These are phyloP conservation scores for Starmerella stigmatis DNA, from an alignment of 805 yeast species.

Conservation along the genomic window DNA sequence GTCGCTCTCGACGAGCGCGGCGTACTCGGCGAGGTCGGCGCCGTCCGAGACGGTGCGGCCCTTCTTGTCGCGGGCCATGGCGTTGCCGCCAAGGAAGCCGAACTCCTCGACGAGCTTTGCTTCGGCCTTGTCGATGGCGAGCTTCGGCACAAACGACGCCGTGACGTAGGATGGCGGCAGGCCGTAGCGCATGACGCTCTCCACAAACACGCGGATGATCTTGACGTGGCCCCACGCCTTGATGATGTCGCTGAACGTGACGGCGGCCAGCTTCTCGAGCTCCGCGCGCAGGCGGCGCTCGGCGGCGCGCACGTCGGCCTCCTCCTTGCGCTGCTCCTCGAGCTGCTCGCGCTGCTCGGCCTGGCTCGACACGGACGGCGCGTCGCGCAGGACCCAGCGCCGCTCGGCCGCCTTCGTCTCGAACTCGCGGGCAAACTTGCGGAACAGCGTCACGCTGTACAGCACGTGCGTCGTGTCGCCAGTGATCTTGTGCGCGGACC, in stretches of 20 bases:
- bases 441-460: conserved; percentile 74
- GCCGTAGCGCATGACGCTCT: conserved; percentile 89
- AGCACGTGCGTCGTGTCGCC: conserved; percentile 64
- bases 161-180: conserved; percentile 82
- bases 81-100: conserved; percentile 87
- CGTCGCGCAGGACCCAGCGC: conserved; percentile 84
- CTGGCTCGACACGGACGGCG: conserved; percentile 9
- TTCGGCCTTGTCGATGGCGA: conserved; percentile 48
- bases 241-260: conserved; percentile 82
- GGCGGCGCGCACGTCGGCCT: conserved; percentile 57
- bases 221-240: conserved; percentile 86
- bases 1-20: conserved; percentile 85
- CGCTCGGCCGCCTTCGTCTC: conserved; percentile 63
- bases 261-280: conserved; percentile 66
- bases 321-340: conserved; percentile 32
- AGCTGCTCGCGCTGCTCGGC: conserved; percentile 64
- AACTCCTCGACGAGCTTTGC: conserved; percentile 60
- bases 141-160: conserved; percentile 37
- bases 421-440: conserved; percentile 64
- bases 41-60: conserved; percentile 55
- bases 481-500: conserved; percentile 63
- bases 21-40: conserved; percentile 73
- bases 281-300: conserved; percentile 66
- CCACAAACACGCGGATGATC: conserved; percentile 78
- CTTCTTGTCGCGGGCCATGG: conserved; percentile 56